phyloP scores from a whole-genome alignment of 1,284 basidiomycete genomes.

The Pyrrhoderma lamaoense region DNA sequence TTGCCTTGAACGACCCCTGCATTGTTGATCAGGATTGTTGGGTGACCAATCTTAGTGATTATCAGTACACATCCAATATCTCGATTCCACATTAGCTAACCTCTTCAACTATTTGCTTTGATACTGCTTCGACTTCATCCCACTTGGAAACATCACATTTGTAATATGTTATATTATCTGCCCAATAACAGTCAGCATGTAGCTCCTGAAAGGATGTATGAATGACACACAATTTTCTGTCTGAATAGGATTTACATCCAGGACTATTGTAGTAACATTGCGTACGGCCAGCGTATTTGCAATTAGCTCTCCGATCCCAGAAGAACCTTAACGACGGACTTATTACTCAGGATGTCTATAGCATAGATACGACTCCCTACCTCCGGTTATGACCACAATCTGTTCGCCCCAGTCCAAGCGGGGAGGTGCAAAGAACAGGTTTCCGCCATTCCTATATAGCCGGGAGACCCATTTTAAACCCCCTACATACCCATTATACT shows the following conservation, averaged over 20 bases:
- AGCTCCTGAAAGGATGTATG: background rate
- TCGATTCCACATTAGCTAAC: background rate
- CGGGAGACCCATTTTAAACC: conserved; percentile 59
- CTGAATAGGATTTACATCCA: conserved; percentile 72
- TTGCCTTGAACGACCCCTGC: conserved; percentile 94
- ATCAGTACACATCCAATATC: background rate
- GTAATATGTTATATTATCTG: conserved; percentile 76
- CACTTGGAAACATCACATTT: conserved; percentile 87
- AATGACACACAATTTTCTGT: conserved; percentile 66
- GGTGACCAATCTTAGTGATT: conserved; percentile 65
- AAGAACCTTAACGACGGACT: conserved; percentile 52
- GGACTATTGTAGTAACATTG: conserved; percentile 76
- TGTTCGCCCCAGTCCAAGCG: conserved; percentile 78
- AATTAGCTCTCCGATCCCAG: conserved; percentile 81
- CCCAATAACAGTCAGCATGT: background rate
- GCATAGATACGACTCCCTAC: conserved; percentile 33
- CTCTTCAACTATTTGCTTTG: conserved; percentile 68
- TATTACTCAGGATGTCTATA: conserved; percentile 8
- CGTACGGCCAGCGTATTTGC: conserved; percentile 77
- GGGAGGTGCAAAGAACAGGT: conserved; percentile 48
- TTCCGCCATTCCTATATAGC: conserved; percentile 68
- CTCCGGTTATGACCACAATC: conserved; percentile 85
- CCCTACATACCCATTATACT: conserved; percentile 38
- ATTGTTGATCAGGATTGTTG: conserved; percentile 91
- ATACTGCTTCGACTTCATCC: conserved; percentile 68